A percentile compares a stretch with the other conserved stretches of the same genome.
Conservation (phyloP, 441 rosid species). For the Populus tomentosa region DNA sequence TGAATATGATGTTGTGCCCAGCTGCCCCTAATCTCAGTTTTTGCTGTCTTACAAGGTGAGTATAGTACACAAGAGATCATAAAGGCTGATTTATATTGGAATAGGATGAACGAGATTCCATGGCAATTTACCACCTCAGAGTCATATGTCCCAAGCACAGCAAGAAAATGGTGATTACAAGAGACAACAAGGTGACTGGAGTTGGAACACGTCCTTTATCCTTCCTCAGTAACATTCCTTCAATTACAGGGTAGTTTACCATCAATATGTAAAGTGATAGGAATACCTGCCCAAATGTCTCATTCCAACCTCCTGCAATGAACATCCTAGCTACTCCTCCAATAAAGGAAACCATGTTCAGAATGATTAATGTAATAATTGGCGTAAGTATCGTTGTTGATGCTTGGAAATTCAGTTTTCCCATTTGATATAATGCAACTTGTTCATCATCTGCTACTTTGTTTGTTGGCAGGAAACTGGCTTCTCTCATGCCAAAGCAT, state of each 20-base stretch:
- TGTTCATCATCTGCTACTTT: slow-evolving; percentile 27
- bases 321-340: slow-evolving; percentile 20
- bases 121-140: neutral
- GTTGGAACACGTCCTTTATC: slow-evolving; percentile 36
- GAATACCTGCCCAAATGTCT: slow-evolving; percentile 21
- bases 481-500: slow-evolving; percentile 25
- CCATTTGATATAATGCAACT: slow-evolving; percentile 24
- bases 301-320: slow-evolving; percentile 15
- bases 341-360: slow-evolving; percentile 26
- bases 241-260: slow-evolving; percentile 28
- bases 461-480: slow-evolving; percentile 36
- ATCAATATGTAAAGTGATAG: slow-evolving; percentile 29
- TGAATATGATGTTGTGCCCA: no score
- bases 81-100: no score
- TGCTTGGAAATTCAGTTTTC: slow-evolving; percentile 32
- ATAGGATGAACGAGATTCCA: no score
- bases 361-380: slow-evolving; percentile 17
- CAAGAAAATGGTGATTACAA: neutral
- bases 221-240: slow-evolving; percentile 39
- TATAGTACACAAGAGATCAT: neutral
- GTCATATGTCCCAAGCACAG: neutral
- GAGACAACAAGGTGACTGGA: slow-evolving; percentile 20
- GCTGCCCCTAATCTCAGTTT: neutral
- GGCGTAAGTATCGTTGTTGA: slow-evolving; percentile 32
- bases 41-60: neutral